Evolutionary conservation across 352 stramenopile species (phyloP).

Genomic region (Halophytophthora polymorphica): DNA sequence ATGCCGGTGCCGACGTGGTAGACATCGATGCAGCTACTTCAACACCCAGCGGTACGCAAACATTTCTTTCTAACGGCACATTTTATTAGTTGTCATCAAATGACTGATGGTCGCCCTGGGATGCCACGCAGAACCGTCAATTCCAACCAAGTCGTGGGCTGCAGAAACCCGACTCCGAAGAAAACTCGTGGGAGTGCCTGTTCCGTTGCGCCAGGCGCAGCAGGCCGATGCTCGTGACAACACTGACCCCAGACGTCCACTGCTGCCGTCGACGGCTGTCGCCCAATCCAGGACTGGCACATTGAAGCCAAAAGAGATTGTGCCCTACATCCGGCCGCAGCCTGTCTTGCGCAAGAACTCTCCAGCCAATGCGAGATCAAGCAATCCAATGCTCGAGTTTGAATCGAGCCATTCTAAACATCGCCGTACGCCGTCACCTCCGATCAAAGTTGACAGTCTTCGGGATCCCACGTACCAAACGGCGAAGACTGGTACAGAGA

Average conservation of each 20-base stretch:
- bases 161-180: conserved; percentile 49
- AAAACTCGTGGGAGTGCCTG: conserved; percentile 39
- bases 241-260: neutral
- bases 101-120: no score
- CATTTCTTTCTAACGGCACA: neutral
- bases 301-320: neutral
- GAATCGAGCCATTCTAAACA: neutral
- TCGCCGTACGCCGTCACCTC: conserved; percentile 6
- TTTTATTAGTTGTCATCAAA: no score
- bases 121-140: conserved; percentile 9
- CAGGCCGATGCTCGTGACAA: neutral
- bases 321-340: conserved; percentile 5
- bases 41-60: conserved; percentile 13
- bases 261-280: neutral
- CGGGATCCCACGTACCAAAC: conserved; percentile 1
- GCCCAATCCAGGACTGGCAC: neutral
- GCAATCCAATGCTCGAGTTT: neutral
- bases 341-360: conserved; percentile 9
- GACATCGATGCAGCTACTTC: neutral
- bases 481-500: conserved; percentile 4
- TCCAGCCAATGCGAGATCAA: neutral
- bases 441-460: conserved; percentile 13
- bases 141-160: conserved; percentile 48
- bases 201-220: conserved; percentile 28
- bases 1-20: conserved; percentile 15